A percentile compares a stretch with the other conserved stretches of the same genome.
Evolutionary conservation across 129 eudicot genomes (phyloP).

Genomic region (Silybum marianum): DNA sequence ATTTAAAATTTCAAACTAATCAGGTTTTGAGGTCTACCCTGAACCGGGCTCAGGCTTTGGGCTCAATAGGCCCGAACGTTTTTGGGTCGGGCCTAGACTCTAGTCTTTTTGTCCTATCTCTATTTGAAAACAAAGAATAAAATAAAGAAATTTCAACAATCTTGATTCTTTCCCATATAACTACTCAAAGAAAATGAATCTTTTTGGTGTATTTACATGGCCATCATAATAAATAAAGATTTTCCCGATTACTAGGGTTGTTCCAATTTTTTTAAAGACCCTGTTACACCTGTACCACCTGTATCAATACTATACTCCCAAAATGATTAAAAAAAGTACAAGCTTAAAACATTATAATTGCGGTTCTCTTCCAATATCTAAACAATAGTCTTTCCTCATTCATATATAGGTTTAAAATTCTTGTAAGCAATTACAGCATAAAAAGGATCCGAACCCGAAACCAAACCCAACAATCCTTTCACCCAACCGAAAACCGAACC

Average conservation of each 20-base stretch:
- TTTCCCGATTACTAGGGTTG: background rate
- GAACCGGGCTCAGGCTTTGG: background rate
- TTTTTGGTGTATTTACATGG: background rate
- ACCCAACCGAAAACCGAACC: conserved; percentile 48
- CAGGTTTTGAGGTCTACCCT: background rate
- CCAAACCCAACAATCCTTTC: conserved; percentile 49
- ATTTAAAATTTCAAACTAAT: background rate
- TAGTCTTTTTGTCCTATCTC: background rate
- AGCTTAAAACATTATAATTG: background rate
- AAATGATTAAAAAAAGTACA: too few relatives aligned
- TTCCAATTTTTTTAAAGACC: too few relatives aligned
- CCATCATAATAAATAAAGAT: background rate
- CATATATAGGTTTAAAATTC: conserved; percentile 65
- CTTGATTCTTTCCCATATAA: background rate
- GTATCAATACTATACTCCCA: too few relatives aligned
- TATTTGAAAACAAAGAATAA: background rate
- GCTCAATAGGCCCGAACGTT: background rate
- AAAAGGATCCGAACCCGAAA: conserved; percentile 75
- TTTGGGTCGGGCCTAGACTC: background rate
- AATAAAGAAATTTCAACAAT: background rate
- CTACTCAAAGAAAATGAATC: background rate
- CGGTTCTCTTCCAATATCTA: background rate
- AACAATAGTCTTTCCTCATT: conserved; percentile 13
- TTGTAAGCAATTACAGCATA: conserved; percentile 80
- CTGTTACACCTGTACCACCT: too few relatives aligned